These are phyloP conservation scores for Yamadazyma buinensis DNA, from an alignment of 1,139 yeast species.

Conservation along the genomic window DNA sequence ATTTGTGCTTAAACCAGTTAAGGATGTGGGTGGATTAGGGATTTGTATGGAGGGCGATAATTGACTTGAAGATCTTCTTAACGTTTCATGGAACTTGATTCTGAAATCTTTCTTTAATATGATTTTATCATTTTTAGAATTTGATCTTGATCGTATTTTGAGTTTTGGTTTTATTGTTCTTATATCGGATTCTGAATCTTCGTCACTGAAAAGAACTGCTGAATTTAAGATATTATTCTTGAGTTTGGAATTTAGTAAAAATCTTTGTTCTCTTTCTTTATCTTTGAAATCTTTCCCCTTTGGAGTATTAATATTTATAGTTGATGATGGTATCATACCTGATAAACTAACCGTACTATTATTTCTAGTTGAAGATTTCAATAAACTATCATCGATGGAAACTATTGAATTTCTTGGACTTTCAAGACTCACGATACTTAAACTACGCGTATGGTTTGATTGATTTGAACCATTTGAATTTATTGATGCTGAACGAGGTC, in stretches of 20 bases:
- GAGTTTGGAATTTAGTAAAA: constrained; percentile 17
- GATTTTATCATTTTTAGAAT: constrained; percentile 9
- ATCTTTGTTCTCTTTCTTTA: neutral
- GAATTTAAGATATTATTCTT: constrained; percentile 7
- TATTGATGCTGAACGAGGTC: constrained; percentile 29
- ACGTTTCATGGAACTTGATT: constrained; percentile 24
- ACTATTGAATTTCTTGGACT: constrained; percentile 44
- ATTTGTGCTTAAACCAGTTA: too few relatives aligned
- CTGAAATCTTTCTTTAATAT: constrained; percentile 27
- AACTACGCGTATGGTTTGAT: constrained; percentile 23
- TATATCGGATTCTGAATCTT: constrained; percentile 28
- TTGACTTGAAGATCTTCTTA: constrained; percentile 7
- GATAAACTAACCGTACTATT: constrained; percentile 30
- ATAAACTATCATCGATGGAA: constrained; percentile 33
- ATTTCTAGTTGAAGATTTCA: constrained; percentile 26
- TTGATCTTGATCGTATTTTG: constrained; percentile 15
- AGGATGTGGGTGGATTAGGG: constrained; percentile 3
- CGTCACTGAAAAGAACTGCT: constrained; percentile 24
- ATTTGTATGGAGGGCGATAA: constrained; percentile 1
- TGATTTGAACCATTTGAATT: constrained; percentile 30
- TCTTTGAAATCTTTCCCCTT: constrained; percentile 4
- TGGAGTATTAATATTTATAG: neutral
- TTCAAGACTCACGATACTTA: constrained; percentile 38
- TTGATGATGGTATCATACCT: constrained; percentile 5
- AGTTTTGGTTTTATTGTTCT: constrained; percentile 16